phyloP scores from a whole-genome alignment of 345 rosid species.

The Gossypium rotundifolium region DNA sequence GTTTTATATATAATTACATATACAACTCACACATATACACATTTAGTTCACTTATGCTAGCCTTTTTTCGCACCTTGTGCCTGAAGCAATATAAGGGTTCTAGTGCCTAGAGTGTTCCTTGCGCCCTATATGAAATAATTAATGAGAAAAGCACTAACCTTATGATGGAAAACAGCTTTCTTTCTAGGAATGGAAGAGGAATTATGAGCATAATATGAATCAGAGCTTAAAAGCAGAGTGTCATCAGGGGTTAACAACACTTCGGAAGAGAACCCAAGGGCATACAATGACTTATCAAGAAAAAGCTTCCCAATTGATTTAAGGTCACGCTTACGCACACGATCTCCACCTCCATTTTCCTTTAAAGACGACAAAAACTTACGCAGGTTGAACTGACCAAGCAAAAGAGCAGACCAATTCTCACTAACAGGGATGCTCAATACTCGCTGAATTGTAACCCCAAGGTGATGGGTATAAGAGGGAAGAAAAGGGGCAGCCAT shows the following conservation, averaged over 20 bases:
- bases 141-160: slow-evolving; percentile 32
- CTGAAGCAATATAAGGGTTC: no score
- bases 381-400: slow-evolving; percentile 75
- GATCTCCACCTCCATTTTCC: slow-evolving; percentile 11
- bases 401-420: slow-evolving; percentile 49
- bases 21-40: no score
- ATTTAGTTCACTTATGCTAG: no score
- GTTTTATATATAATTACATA: no score
- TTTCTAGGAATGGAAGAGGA: slow-evolving; percentile 36
- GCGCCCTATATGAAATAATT: neutral
- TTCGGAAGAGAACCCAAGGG: slow-evolving; percentile 71
- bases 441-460: slow-evolving; percentile 39
- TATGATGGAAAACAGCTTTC: slow-evolving; percentile 64
- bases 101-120: no score
- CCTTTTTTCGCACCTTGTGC: no score
- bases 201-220: slow-evolving; percentile 36
- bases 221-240: slow-evolving; percentile 53
- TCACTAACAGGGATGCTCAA: slow-evolving; percentile 53
- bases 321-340: slow-evolving; percentile 19
- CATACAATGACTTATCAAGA: slow-evolving; percentile 65
- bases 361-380: slow-evolving; percentile 51
- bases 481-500: slow-evolving; percentile 67
- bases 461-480: neutral
- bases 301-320: slow-evolving; percentile 27
- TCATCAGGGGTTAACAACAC: slow-evolving; percentile 57